Conservation (phyloP, 768 basidiomycete genomes). For the Phylloporus rhodoxanthus region DNA sequence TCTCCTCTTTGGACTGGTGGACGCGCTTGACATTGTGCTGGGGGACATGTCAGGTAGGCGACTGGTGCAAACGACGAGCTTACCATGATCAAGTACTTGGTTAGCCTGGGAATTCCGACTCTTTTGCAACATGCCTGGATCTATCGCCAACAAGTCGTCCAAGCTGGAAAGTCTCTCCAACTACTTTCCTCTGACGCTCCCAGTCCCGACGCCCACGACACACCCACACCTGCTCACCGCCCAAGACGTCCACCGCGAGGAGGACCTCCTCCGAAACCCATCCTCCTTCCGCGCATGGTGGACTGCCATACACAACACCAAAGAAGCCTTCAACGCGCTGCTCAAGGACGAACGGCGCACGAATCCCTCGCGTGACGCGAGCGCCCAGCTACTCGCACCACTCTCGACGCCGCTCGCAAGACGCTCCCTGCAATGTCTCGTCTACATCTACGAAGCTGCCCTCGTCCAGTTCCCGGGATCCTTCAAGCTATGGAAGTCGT, state of each 20-base stretch:
- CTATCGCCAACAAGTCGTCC: slow-evolving; percentile 43
- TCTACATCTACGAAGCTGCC: slow-evolving; percentile 92
- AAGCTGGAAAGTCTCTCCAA: slow-evolving; percentile 48
- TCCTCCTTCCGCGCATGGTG: slow-evolving; percentile 92
- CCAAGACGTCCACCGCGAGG: slow-evolving; percentile 81
- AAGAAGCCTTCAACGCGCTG: slow-evolving; percentile 54
- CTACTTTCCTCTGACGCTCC: slow-evolving; percentile 79
- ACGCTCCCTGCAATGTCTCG: slow-evolving; percentile 73
- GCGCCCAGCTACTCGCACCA: slow-evolving; percentile 64
- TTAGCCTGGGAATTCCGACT: slow-evolving; percentile 2
- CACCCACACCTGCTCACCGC: slow-evolving; percentile 69
- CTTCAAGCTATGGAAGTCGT: slow-evolving; percentile 95
- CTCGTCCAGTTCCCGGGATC: slow-evolving; percentile 80
- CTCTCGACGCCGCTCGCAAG: slow-evolving; percentile 70
- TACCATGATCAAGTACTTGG: slow-evolving; percentile 22
- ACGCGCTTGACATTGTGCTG: slow-evolving; percentile 71
- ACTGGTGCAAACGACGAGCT: slow-evolving; percentile 7
- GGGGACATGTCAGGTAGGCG: slow-evolving; percentile 1
- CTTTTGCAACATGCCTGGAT: slow-evolving; percentile 46
- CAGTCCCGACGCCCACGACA: slow-evolving; percentile 74
- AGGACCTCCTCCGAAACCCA: slow-evolving; percentile 89
- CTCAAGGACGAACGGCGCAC: slow-evolving; percentile 51
- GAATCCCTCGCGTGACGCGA: slow-evolving; percentile 43
- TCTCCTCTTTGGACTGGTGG: slow-evolving; percentile 50
- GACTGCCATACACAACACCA: slow-evolving; percentile 71